Evolutionary conservation across 176 grass and related monocot genomes (phyloP).

Genomic region (Lolium perenne): DNA sequence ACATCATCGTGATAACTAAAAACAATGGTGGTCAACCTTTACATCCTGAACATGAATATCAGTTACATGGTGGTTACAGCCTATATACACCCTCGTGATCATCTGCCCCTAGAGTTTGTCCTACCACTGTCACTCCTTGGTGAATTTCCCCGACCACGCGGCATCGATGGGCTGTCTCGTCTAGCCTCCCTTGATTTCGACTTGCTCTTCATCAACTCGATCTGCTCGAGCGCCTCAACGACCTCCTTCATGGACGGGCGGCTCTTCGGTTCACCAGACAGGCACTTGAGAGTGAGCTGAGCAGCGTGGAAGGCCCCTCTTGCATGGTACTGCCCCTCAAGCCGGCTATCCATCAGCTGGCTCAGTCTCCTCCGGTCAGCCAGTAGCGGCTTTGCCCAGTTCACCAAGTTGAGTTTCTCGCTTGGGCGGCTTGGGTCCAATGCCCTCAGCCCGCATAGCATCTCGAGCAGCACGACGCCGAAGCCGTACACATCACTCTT

Average conservation of each 20-base stretch:
- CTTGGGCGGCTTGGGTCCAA: slow-evolving; percentile 49
- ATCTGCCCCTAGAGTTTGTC: slow-evolving; percentile 49
- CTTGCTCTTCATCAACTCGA: slow-evolving; percentile 65
- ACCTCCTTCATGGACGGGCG: slow-evolving; percentile 95
- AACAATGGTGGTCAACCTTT: slow-evolving; percentile 42
- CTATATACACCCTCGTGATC: slow-evolving; percentile 9
- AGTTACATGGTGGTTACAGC: slow-evolving; percentile 28
- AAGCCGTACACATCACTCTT: slow-evolving; percentile 94
- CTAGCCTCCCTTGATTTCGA: slow-evolving; percentile 41
- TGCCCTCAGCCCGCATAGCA: slow-evolving; percentile 73
- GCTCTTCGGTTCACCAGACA: slow-evolving; percentile 68
- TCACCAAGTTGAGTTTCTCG: slow-evolving; percentile 66
- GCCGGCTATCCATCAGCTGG: slow-evolving; percentile 67
- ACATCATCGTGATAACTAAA: slow-evolving; percentile 45
- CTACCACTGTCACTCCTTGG: slow-evolving; percentile 40
- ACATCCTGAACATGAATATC: slow-evolving; percentile 45
- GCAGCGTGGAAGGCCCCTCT: slow-evolving; percentile 68
- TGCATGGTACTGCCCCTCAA: slow-evolving; percentile 77
- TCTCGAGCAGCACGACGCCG: slow-evolving; percentile 83
- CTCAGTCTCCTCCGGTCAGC: slow-evolving; percentile 70
- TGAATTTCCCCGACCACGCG: slow-evolving; percentile 2
- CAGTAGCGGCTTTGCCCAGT: slow-evolving; percentile 74
- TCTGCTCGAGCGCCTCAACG: slow-evolving; percentile 68
- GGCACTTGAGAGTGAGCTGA: slow-evolving; percentile 79
- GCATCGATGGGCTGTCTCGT: slow-evolving; percentile 32